phyloP scores from a whole-genome alignment of 2,329 filamentous ascomycete genomes.

The Colletotrichum falcatum region DNA sequence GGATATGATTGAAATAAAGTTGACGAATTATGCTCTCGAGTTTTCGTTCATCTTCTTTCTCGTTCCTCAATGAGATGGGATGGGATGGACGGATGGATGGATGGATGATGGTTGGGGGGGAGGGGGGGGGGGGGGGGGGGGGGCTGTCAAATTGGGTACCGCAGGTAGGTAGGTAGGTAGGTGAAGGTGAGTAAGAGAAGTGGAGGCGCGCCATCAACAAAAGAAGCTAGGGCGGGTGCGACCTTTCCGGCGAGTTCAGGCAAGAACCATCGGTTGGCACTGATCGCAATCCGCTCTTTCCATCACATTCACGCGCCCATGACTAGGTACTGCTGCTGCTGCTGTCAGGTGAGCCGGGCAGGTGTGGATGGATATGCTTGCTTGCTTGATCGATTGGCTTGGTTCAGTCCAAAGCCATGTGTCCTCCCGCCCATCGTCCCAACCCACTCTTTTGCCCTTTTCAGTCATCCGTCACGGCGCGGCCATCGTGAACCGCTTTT shows the following conservation, averaged over 20 bases:
- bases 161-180: too few species aligned
- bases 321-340: too few species aligned
- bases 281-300: constrained; percentile 9
- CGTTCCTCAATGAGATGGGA: not conserved
- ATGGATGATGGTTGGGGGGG: not conserved
- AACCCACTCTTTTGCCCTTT: not conserved
- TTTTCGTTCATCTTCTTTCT: not conserved
- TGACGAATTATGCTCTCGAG: too few species aligned
- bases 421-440: constrained; percentile 31
- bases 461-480: not conserved
- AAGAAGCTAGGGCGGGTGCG: constrained; percentile 26
- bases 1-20: not conserved
- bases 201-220: constrained; percentile 17
- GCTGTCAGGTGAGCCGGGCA: not conserved
- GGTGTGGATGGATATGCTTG: not conserved
- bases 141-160: not conserved
- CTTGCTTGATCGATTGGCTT: too few species aligned
- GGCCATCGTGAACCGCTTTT: not conserved
- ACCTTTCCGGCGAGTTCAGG: constrained; percentile 26
- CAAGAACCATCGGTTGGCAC: constrained; percentile 21
- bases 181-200: not conserved
- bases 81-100: not conserved
- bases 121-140: not conserved
- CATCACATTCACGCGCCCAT: not conserved
- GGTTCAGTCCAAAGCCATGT: constrained; percentile 14